Evolutionary conservation across 2,329 filamentous ascomycete genomes (phyloP), one percentile per base, ranked within the genome.

Genomic region (Pestalotiopsis sp.): DNA sequence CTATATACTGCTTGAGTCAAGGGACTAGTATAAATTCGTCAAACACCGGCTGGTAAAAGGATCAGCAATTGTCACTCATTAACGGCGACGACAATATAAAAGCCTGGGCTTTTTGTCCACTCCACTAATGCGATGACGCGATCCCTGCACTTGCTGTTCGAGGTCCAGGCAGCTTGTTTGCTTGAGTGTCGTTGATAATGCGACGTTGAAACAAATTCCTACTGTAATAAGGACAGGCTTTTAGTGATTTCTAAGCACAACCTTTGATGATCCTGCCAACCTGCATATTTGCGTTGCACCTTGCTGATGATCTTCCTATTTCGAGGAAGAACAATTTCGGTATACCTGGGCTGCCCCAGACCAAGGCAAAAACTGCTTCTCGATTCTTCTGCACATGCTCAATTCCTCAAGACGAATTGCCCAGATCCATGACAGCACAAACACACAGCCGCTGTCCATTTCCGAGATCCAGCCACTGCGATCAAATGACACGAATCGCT

Each of bases 401-500:
- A 17, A 17, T 44, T 44, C 11, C 39, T 44, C 39, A 44, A 4
- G 11, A 44, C 39, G 39, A 44, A 17, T 17, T 5, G 39, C 11
- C 39, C 39, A 44, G 17, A 44, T 13, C 17, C 39, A 44, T 2
- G 39, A 44, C 11, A 44, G 3, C 39, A 44, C 39, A 44, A 44
- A 44, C 17, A 44, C 39, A 17, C 17, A 17, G 17, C 39, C 39
- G 39, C 39, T 13, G 39, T 44, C 5, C 2, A 44, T 4, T 17
- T 44, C 17, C 39, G 39, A 44, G 39, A 44, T 17, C 17, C 13
- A 44, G 17, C 39, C 39, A 44, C 39, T 17, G 39, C 5, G 11
- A 44, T 44, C 11, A 44, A 44, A 71, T 70, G 70, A 35, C 66
- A 55, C 68, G 68, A 22, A 64, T 70, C 39, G 65, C 71, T n/a